Conservation (phyloP, 441 rosid genomes). For the Capsella rubella region DNA sequence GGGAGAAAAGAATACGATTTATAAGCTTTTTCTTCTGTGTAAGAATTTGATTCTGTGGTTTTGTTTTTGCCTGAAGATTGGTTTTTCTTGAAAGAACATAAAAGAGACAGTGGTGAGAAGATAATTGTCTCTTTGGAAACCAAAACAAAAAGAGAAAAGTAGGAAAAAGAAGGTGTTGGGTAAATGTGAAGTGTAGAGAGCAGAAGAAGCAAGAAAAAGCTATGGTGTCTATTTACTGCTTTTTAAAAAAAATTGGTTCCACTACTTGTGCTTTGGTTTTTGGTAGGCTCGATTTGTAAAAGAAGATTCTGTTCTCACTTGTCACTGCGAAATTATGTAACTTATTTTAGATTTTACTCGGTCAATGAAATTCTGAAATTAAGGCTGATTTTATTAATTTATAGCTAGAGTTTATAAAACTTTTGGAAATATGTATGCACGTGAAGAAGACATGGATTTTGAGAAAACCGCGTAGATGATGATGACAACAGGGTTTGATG, state of each 20-base stretch:
- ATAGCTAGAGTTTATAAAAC: not conserved
- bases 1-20: not conserved
- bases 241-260: not conserved
- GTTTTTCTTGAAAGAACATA: slow-evolving; percentile 32
- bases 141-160: not conserved
- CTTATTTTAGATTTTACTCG: not conserved
- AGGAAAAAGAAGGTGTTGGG: slow-evolving; percentile 5
- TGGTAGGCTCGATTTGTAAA: slow-evolving; percentile 31
- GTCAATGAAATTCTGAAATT: slow-evolving; percentile 28
- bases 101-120: slow-evolving; percentile 33
- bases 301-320: slow-evolving; percentile 48
- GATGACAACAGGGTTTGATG: slow-evolving; percentile 16
- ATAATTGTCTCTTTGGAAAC: slow-evolving; percentile 23
- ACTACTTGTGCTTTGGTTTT: slow-evolving; percentile 11
- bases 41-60: slow-evolving; percentile 41
- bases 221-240: slow-evolving; percentile 36
- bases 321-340: slow-evolving; percentile 25
- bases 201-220: slow-evolving; percentile 12
- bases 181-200: slow-evolving; percentile 35
- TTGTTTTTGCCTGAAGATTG: slow-evolving; percentile 39
- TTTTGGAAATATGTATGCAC: slow-evolving; percentile 17
- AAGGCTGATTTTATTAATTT: not conserved
- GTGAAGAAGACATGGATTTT: slow-evolving; percentile 26
- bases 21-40: not conserved
- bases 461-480: slow-evolving; percentile 14